Conservation (phyloP, 148 eudicot species). For the Rhododendron ferrugineum region DNA sequence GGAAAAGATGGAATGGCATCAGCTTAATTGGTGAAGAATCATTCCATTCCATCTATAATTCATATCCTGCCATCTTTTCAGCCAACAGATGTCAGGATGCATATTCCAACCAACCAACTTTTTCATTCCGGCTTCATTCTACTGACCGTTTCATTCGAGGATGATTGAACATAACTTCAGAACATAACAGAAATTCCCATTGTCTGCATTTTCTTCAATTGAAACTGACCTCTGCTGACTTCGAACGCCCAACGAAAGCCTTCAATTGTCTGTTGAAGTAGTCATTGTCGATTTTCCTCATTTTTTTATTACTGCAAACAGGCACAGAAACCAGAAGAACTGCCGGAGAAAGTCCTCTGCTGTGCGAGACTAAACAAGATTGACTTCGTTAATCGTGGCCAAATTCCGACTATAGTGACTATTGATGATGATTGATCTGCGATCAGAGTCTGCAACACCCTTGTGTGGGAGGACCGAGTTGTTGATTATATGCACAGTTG, state of each 20-base stretch:
- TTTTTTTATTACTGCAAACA: slow-evolving; percentile 13
- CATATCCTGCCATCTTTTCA: not conserved
- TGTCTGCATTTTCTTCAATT: not conserved
- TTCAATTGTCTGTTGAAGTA: not conserved
- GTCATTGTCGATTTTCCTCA: not conserved
- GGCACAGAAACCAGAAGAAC: slow-evolving; percentile 81
- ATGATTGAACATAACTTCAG: not conserved
- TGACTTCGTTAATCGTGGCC: slow-evolving; percentile 61
- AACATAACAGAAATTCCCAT: not conserved
- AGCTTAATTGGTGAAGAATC: not conserved
- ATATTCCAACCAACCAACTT: not conserved
- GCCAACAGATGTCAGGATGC: not conserved
- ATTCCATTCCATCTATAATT: not conserved
- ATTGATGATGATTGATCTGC: slow-evolving; percentile 9
- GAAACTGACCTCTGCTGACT: not conserved
- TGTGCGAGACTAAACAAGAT: slow-evolving; percentile 66
- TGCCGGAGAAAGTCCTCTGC: slow-evolving; percentile 64
- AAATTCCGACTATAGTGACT: slow-evolving; percentile 55
- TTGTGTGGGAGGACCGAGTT: slow-evolving; percentile 5
- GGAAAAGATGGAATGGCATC: not conserved
- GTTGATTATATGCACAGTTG: not conserved
- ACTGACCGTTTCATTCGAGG: not conserved
- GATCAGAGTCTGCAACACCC: not conserved
- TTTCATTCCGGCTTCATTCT: not conserved
- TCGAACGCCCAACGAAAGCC: not conserved